Evolutionary conservation across 2,329 filamentous ascomycete species (phyloP), one percentile per base, ranked within the genome.

Genomic region (Aureobasidium melanogenum): DNA sequence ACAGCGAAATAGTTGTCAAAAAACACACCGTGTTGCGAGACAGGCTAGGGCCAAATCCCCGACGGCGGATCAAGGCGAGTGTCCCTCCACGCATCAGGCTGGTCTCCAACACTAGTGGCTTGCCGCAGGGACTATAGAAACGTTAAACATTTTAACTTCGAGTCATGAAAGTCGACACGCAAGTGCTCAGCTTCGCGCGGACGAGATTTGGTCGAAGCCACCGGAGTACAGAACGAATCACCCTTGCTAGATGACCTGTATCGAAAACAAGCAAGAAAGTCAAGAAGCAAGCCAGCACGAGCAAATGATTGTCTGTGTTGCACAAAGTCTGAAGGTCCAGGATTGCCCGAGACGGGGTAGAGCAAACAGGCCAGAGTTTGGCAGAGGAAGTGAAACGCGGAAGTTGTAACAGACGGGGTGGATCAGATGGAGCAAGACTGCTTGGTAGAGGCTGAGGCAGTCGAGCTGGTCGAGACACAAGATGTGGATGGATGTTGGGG

Each of bases 101-200:
- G 15, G 51, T 15, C 24, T 39, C 30, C n/a, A 22, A 19, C 22
- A 19, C 54, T 57, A 57, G 54, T 57, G 54, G 54, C 54, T 57
- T 57, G 41, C 54, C 54, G 54, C 54, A 38, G 39, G 22, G 26
- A 47, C 54, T 57, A 57, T 57, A 36, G 41, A 28, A 47, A 56
- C 24, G 41, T 57, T 57, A 57, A 57, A 43, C 12, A 30, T n/a
- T 47, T 57, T 47, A 10, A 47, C 41, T 47, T 57, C 54, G 28
- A 46, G 39, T 57, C 54, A 57, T 44, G 41, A 28, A 43, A 47
- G 22, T 57, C 28, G 39, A 47, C 39, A 46, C 28, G 41, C 4
- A 56, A 34, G n/a, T 15, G 52, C 30, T 34, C 26, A 56, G 36
- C 52, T 43, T 56, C 9, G 10, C 22, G 52, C 51, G 4, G 36